Evolutionary conservation across 2,329 filamentous ascomycete species (phyloP), one percentile per base, ranked within the genome.

Genomic region (Botryotinia globosa): DNA sequence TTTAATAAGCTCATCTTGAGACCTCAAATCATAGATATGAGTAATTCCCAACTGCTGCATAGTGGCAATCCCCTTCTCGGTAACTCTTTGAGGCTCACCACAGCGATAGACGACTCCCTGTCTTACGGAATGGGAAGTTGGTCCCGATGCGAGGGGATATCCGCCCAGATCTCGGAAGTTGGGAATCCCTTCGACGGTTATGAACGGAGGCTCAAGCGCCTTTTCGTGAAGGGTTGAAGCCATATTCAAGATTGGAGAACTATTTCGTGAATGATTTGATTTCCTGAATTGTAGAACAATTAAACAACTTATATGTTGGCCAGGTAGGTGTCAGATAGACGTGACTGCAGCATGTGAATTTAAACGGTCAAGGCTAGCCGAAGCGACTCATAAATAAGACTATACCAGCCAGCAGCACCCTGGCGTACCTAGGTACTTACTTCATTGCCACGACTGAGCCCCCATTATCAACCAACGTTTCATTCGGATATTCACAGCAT

Each of bases 131-230:
- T 80, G 82, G n/a, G 64, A 69, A 72, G 77, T 16, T 51, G 80
- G 77, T 20, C 77, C 73, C 6, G 75, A 77, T 39, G 80, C 73
- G 63, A 87, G 79, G 16, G 85, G 82, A 75, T 90, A 88, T 62
- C 89, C 89, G 75, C 90, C 90, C 39, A 91, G 82, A 79, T 92
- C 90, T 71, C 91, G 87, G 79, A 93, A 90, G 82, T 94, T 93
- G 74, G 84, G 84, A 51, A 93, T 84, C 32, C 90, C 90, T 3
- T 85, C 82, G 48, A 91, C 82, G 70, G 79, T 72, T 73, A 85
- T 77, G 77, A 88, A 89, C 16, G 87, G 86, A 25, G 85, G 85
- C 5, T 78, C 82, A 22, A 80, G 77, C 56, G 68, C 44, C 58
- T 34, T 48, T 32, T 59, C 34, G 29, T 68, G 65, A 32, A 56